Base-by-base conservation (phyloP, 306 rosid species). In the Malus asiatica region DNA sequence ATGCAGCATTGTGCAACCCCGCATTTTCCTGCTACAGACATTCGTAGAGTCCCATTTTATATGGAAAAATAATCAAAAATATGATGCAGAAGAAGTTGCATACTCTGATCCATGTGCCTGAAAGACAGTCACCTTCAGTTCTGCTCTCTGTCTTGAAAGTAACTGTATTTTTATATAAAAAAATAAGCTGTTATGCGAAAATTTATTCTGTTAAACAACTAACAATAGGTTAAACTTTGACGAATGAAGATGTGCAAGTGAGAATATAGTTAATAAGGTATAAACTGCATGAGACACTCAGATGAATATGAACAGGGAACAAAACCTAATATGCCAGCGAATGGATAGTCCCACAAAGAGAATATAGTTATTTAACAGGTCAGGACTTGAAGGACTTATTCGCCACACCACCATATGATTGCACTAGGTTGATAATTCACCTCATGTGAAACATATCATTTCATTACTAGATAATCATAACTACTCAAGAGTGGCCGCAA, bases 81-180 rank as follows among this genome's bases (percentile, higher is more conserved):
- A 22, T 42, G 5, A 77, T 23, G 23, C 48, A 45, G 80, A 38
- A 73, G 61, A 38, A 68, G 52, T 19, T 68, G 11, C 64, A 27
- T 80, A 84, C 87, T 68, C 79, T 77, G 82, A 77, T 77, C 84
- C 84, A 84, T 84, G 75, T 68, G 19, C 48, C 27, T n/a, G 40
- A 32, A 52, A 68, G 45, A 59, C 57, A 72, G 68, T 40, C 38
- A 64, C 29, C 70, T 64, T 58, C 76, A 72, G 65, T 40, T 68
- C 42, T 57, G 45, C 79, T 68, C 71, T 62, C 70, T 3, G 45
- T 76, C 81, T 45, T 69, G 14, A 29, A 58, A 57, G 74, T 59
- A 63, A 66, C 80, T 63, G 68, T 16, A 15, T 8, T 30, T 63
- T 63, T 35, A 13, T 19, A 63, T 29, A 63, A 16, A 6, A 15